Evolutionary conservation across 2,329 filamentous ascomycete species (phyloP).

Genomic region (Arthrinium puccinioides): DNA sequence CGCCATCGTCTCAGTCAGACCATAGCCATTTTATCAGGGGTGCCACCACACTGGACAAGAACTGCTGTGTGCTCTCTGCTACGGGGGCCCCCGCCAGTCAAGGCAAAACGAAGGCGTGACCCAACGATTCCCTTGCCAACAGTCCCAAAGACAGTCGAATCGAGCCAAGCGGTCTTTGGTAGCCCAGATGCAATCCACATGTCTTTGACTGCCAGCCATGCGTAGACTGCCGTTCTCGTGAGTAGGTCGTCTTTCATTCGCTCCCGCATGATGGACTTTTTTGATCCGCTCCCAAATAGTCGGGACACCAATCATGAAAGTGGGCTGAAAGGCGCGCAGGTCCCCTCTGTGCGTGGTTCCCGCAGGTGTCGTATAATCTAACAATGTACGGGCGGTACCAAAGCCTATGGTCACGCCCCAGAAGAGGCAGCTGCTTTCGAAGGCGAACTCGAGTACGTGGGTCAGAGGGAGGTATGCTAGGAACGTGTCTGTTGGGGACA

Average conservation of each 20-base stretch:
- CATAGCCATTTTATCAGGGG: slow-evolving; percentile 88
- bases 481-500: slow-evolving; percentile 23
- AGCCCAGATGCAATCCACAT: slow-evolving; percentile 48
- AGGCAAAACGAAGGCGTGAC: slow-evolving; percentile 61
- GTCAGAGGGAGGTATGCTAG: slow-evolving; percentile 80
- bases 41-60: slow-evolving; percentile 81
- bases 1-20: slow-evolving; percentile 78
- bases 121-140: slow-evolving; percentile 85
- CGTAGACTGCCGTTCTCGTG: slow-evolving; percentile 67
- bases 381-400: slow-evolving; percentile 78
- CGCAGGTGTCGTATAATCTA: slow-evolving; percentile 41
- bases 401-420: slow-evolving; percentile 89
- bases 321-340: slow-evolving; percentile 77
- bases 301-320: slow-evolving; percentile 77
- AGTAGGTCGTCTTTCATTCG: slow-evolving; percentile 62
- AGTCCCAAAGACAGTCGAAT: slow-evolving; percentile 81
- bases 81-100: slow-evolving; percentile 85
- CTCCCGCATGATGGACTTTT: slow-evolving; percentile 77
- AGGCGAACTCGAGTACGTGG: slow-evolving; percentile 86
- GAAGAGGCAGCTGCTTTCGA: slow-evolving; percentile 75
- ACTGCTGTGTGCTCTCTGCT: slow-evolving; percentile 75
- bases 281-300: slow-evolving; percentile 88
- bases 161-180: slow-evolving; percentile 61
- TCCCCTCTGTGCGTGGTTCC: slow-evolving; percentile 85
- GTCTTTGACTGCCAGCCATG: slow-evolving; percentile 20